Evolutionary conservation across 2,329 filamentous ascomycete species (phyloP), one percentile per base, ranked within the genome.

Genomic region (Ophiostoma piceae): DNA sequence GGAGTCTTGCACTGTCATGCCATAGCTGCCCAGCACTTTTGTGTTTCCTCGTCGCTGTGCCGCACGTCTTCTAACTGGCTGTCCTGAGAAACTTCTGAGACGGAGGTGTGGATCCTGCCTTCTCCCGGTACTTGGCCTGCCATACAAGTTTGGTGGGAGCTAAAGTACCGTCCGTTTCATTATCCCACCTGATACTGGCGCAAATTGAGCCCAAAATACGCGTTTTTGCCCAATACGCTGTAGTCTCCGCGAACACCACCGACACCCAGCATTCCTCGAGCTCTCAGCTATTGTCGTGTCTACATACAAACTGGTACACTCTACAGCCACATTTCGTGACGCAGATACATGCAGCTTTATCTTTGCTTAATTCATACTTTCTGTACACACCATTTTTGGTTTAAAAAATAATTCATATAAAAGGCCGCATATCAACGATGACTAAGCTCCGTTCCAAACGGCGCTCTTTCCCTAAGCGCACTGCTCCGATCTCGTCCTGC

Each of bases 11-110:
- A 29, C 26, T n/a, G 43, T 47, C 43, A 57, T 57, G 51, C 51
- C 19, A 22, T 57, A 22, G 51, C n/a, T 57, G 51, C 47, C 47
- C 47, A 54, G 47, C 51, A 26, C 3, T 26, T 19, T n/a, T 57
- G 51, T 57, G n/a, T 57, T 57, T 57, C 51, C 51, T 57, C 51
- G 51, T 57, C 51, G 16, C 51, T 57, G n/a, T 57, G 51, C 51
- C 51, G 51, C 51, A 57, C 51, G 57, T 62, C 26, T 62, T 62
- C 57, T 32, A 12, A 62, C 22, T 62, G 57, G 51, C 22, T 57
- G 22, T 57, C n/a, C 16, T 57, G n/a, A 14, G 22, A 22, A 11
- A 57, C n/a, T 57, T 26, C 51, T 62, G 22, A 32, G 57, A 62
- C 57, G 57, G 57, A 62, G 57, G 57, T 57, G 57, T 62, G 57